phyloP scores from a whole-genome alignment of 2,329 filamentous ascomycete genomes.

The Amauroascus niger region DNA sequence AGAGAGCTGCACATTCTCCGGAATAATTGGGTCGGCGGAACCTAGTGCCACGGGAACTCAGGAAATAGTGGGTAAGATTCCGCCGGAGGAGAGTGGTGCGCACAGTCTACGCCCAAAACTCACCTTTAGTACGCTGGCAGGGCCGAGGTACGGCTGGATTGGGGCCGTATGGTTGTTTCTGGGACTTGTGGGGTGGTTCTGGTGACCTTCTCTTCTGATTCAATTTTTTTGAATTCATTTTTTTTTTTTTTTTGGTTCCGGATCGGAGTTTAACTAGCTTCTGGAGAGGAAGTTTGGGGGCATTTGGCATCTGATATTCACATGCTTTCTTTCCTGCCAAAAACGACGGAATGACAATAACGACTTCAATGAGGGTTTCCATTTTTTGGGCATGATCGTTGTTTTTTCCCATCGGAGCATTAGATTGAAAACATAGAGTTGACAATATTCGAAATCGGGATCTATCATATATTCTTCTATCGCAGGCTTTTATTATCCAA shows the following conservation, averaged over 20 bases:
- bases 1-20: slow-evolving; percentile 56
- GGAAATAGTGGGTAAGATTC: slow-evolving; percentile 36
- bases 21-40: slow-evolving; percentile 23
- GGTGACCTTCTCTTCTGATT: neutral
- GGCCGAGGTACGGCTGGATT: slow-evolving; percentile 1
- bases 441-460: neutral
- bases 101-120: neutral
- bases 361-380: neutral
- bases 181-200: neutral
- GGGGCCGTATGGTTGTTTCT: neutral
- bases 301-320: slow-evolving; percentile 7
- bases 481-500: neutral
- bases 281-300: neutral
- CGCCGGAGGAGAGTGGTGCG: slow-evolving; percentile 19
- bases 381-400: neutral
- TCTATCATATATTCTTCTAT: neutral
- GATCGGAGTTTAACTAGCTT: slow-evolving; percentile 1
- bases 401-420: neutral
- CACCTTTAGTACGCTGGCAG: neutral
- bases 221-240: neutral
- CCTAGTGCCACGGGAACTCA: slow-evolving; percentile 21
- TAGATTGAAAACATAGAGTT: too few relatives aligned
- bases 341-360: neutral
- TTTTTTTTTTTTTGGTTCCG: neutral
- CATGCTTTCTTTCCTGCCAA: neutral